phyloP scores from a whole-genome alignment of 75 land plant genomes.

The Pinus tabuliformis region DNA sequence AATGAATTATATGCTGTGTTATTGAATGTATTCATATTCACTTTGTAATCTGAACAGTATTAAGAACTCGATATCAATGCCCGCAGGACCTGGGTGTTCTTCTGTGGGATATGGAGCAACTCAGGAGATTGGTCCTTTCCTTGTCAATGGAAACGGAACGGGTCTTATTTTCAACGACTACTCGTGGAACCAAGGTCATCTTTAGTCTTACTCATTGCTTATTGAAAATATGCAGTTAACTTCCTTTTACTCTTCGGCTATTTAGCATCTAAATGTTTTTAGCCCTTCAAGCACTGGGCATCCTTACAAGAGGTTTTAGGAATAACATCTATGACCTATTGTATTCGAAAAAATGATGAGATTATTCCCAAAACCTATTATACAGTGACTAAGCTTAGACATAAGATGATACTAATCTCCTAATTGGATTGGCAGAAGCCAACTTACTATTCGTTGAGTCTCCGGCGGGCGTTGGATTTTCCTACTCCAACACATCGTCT shows the following conservation, averaged over 20 bases:
- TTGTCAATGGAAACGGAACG: conserved; percentile 35
- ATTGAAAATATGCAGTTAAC: no score
- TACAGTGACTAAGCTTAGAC: no score
- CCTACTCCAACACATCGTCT: conserved; percentile 1
- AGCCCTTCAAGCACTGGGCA: no score
- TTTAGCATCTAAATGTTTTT: no score
- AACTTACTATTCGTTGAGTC: conserved; percentile 8
- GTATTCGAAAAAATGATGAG: background rate
- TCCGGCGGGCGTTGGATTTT: conserved; percentile 6
- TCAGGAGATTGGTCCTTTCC: conserved; percentile 81
- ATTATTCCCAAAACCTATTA: background rate
- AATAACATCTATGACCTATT: no score
- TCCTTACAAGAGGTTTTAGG: background rate
- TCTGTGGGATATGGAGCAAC: conserved; percentile 83
- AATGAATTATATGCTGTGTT: background rate
- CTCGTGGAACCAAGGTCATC: conserved; percentile 76
- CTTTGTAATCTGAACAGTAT: background rate
- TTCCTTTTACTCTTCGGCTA: no score
- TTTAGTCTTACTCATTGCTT: no score
- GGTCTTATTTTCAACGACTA: conserved; percentile 43
- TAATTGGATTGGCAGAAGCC: conserved; percentile 1
- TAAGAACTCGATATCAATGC: background rate
- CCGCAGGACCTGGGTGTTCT: conserved; percentile 93
- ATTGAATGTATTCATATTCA: background rate
- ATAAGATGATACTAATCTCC: background rate